Conservation (phyloP, 495 filamentous ascomycete species). For the Cercophora scortea region DNA sequence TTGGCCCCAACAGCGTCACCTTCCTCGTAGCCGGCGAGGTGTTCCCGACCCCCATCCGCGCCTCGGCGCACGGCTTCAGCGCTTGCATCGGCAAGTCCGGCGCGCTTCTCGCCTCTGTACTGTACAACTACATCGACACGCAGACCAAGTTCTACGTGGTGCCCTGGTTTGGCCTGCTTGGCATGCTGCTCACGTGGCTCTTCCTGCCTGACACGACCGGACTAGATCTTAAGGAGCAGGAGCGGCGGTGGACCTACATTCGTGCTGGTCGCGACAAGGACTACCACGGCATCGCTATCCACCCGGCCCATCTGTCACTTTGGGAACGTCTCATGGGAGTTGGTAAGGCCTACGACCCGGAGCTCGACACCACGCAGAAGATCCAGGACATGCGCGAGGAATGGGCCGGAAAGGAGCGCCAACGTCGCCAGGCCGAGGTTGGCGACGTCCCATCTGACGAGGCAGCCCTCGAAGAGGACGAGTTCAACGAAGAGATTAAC, state of each 20-base stretch:
- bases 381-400: conserved; percentile 63
- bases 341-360: conserved; percentile 70
- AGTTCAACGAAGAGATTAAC: conserved; percentile 33
- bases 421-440: conserved; percentile 14
- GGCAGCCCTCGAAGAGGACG: conserved; percentile 27
- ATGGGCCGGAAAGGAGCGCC: conserved; percentile 31
- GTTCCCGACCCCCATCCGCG: conserved; percentile 82
- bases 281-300: conserved; percentile 83
- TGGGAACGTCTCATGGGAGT: conserved; percentile 68
- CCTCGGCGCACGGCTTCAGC: conserved; percentile 83
- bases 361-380: conserved; percentile 69
- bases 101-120: conserved; percentile 71
- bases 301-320: conserved; percentile 73
- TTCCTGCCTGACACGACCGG: conserved; percentile 92
- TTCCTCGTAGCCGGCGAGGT: conserved; percentile 91
- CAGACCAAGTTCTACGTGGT: conserved; percentile 78
- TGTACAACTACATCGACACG: conserved; percentile 82
- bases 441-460: conserved; percentile 11
- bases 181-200: conserved; percentile 65
- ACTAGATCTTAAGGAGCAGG: conserved; percentile 88
- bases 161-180: conserved; percentile 82
- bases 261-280: conserved; percentile 63
- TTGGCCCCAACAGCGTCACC: conserved; percentile 84
- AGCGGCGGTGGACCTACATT: conserved; percentile 78
- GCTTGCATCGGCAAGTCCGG: conserved; percentile 78